Conservation (phyloP, 2,329 filamentous ascomycete species). For the Elsinoe necatrix region DNA sequence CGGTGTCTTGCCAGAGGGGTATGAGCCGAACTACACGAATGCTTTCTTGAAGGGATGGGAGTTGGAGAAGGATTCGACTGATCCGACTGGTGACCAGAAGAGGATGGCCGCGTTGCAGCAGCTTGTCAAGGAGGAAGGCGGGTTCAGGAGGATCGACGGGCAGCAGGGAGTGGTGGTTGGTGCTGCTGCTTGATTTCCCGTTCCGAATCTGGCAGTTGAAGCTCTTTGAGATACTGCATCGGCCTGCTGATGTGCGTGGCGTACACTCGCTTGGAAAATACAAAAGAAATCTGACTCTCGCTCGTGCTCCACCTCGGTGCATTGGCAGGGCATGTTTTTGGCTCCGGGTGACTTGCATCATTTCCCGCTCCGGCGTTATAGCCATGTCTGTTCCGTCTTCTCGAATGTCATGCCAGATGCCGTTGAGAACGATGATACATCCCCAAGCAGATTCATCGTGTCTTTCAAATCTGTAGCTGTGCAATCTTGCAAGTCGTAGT, state of each 20-base stretch:
- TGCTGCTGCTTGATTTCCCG: constrained; percentile 1
- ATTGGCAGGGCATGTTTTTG: too few relatives aligned
- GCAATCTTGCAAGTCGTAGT: too few relatives aligned
- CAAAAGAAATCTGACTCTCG: background rate
- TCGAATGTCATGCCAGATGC: background rate
- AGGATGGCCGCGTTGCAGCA: constrained; percentile 62
- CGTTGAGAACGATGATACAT: background rate
- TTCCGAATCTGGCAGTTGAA: background rate
- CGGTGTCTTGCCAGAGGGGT: constrained; percentile 54
- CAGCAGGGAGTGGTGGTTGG: background rate
- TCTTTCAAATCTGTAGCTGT: too few relatives aligned
- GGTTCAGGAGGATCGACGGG: constrained; percentile 40
- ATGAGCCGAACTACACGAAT: constrained; percentile 68
- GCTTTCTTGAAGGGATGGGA: constrained; percentile 55
- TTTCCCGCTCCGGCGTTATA: background rate
- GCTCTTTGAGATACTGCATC: background rate
- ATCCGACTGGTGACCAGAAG: constrained; percentile 67
- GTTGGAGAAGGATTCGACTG: constrained; percentile 54
- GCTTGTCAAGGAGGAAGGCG: constrained; percentile 55
- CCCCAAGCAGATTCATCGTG: too few relatives aligned
- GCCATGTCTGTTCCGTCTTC: background rate
- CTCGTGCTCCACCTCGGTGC: too few relatives aligned
- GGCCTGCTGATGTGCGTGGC: background rate
- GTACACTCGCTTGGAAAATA: background rate
- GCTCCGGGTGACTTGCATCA: too few relatives aligned